phyloP scores from a whole-genome alignment of 805 yeast genomes.

The Komagataella pseudopastoris region DNA sequence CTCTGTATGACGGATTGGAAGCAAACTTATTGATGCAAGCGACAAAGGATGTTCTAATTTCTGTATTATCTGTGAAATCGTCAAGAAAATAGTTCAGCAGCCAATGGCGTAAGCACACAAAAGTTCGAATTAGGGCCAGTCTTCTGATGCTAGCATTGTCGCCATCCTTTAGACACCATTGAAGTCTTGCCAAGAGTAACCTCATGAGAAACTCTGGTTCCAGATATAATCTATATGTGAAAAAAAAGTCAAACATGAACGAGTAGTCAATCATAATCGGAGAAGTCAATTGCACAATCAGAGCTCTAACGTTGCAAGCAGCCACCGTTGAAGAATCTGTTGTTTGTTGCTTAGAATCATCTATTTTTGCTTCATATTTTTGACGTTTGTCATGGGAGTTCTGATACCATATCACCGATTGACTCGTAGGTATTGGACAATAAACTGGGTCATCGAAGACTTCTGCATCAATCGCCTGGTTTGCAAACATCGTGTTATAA shows the following conservation, averaged over 20 bases:
- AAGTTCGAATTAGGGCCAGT: constrained; percentile 63
- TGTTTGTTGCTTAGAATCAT: not conserved
- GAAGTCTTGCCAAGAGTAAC: constrained; percentile 47
- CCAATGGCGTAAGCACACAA: constrained; percentile 86
- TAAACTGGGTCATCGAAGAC: not conserved
- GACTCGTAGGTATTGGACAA: not conserved
- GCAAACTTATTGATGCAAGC: constrained; percentile 26
- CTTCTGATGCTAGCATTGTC: constrained; percentile 12
- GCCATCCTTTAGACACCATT: constrained; percentile 43
- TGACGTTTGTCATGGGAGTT: not conserved
- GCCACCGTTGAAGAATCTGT: not conserved
- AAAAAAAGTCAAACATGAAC: constrained; percentile 71
- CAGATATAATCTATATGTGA: constrained; percentile 66
- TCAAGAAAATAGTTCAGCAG: constrained; percentile 73
- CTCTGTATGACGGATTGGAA: constrained; percentile 7
- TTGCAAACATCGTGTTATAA: not conserved
- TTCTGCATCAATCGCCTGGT: not conserved
- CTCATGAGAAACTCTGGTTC: constrained; percentile 44
- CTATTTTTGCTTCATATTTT: not conserved
- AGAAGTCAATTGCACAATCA: constrained; percentile 51
- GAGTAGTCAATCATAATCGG: constrained; percentile 68
- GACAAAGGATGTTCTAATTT: constrained; percentile 31
- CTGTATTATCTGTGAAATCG: constrained; percentile 52
- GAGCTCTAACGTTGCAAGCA: constrained; percentile 11
- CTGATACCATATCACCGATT: not conserved